phyloP scores from a whole-genome alignment of 352 stramenopile species.

The Aphanomyces astaci region DNA sequence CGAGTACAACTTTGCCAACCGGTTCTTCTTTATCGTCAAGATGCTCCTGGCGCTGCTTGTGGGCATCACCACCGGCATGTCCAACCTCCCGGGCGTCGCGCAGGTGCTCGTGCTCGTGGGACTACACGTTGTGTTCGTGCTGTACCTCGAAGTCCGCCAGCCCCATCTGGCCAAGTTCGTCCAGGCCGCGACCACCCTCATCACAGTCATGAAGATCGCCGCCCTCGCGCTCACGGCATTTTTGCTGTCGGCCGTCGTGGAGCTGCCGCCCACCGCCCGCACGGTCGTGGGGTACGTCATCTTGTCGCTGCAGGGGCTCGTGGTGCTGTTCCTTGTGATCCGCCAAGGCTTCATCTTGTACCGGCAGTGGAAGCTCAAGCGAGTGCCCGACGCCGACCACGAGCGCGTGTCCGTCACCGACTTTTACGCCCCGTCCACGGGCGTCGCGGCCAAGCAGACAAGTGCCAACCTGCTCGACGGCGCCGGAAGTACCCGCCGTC shows the following conservation, averaged over 20 bases:
- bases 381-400: neutral
- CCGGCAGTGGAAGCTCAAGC: slow-evolving; percentile 70
- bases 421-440: slow-evolving; percentile 9
- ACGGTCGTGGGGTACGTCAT: slow-evolving; percentile 74
- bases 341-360: slow-evolving; percentile 85
- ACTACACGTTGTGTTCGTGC: slow-evolving; percentile 69
- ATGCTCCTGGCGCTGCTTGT: slow-evolving; percentile 63
- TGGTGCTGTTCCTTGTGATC: slow-evolving; percentile 73
- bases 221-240: slow-evolving; percentile 76
- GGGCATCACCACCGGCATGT: slow-evolving; percentile 72
- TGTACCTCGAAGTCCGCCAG: slow-evolving; percentile 79
- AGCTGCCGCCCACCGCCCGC: slow-evolving; percentile 62
- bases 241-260: slow-evolving; percentile 59
- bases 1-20: slow-evolving; percentile 79
- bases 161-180: slow-evolving; percentile 75
- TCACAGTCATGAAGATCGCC: slow-evolving; percentile 87
- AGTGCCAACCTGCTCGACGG: too few relatives aligned
- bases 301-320: slow-evolving; percentile 68
- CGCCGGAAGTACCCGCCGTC: neutral
- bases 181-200: slow-evolving; percentile 78
- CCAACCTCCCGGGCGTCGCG: slow-evolving; percentile 62
- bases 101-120: slow-evolving; percentile 69
- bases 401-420: slow-evolving; percentile 5
- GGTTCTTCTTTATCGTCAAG: slow-evolving; percentile 83
- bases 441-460: too few relatives aligned